These are phyloP conservation scores for Malassezia arunalokei DNA, from an alignment of 1,284 basidiomycete species.

Conservation along the genomic window DNA sequence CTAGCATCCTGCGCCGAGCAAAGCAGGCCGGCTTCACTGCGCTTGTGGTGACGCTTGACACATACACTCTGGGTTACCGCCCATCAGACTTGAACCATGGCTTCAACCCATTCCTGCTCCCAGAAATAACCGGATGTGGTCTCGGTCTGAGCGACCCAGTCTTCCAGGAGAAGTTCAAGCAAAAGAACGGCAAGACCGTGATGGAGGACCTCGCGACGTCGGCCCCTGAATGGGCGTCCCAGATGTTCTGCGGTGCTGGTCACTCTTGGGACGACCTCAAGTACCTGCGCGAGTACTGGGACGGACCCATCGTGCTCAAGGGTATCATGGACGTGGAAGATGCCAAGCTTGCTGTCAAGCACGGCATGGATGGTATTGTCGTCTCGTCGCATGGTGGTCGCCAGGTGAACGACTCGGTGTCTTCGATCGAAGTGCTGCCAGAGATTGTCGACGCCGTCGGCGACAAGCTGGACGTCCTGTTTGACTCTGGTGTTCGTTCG, in stretches of 20 bases:
- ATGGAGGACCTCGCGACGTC: slow-evolving; percentile 28
- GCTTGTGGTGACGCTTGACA: slow-evolving; percentile 23
- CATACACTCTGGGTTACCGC: slow-evolving; percentile 6
- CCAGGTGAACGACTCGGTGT: slow-evolving; percentile 37
- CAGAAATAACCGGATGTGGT: slow-evolving; percentile 49
- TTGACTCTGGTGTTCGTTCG: slow-evolving; percentile 33
- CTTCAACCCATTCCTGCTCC: slow-evolving; percentile 47
- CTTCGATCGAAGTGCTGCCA: slow-evolving; percentile 24
- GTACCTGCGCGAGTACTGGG: slow-evolving; percentile 27
- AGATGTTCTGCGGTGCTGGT: slow-evolving; percentile 8
- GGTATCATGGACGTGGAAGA: slow-evolving; percentile 32
- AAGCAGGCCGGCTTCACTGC: slow-evolving; percentile 9
- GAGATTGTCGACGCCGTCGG: slow-evolving; percentile 22
- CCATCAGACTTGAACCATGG: slow-evolving; percentile 27
- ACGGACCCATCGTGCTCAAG: slow-evolving; percentile 36
- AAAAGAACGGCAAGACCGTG: slow-evolving; percentile 5
- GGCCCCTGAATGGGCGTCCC: slow-evolving; percentile 20
- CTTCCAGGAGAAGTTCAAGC: slow-evolving; percentile 23
- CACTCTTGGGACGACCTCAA: slow-evolving; percentile 35
- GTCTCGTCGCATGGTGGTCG: slow-evolving; percentile 42
- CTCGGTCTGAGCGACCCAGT: slow-evolving; percentile 34
- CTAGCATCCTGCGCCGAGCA: too few species aligned
- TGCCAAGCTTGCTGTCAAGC: slow-evolving; percentile 28
- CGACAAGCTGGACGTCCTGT: slow-evolving; percentile 26
- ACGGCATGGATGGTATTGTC: slow-evolving; percentile 37